A percentile compares a stretch with the other conserved stretches of the same genome.
phyloP scores from a whole-genome alignment of 177 flowering plant species.

The Vitis hybrid region DNA sequence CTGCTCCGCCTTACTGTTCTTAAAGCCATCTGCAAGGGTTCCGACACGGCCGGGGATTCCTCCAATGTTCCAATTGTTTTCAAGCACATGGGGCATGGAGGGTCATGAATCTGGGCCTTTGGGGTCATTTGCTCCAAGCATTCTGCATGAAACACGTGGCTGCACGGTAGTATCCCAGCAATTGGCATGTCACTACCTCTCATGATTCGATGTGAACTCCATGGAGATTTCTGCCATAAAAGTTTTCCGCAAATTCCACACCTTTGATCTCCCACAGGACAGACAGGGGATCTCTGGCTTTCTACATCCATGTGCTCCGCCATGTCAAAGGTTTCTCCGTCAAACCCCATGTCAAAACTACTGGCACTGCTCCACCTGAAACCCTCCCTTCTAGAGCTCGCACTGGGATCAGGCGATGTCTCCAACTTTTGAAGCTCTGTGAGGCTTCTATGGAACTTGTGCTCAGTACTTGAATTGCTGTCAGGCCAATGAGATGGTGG shows the following conservation, averaged over 20 bases:
- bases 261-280: slow-evolving; percentile 24
- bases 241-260: slow-evolving; percentile 48
- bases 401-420: slow-evolving; percentile 39
- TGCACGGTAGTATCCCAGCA: slow-evolving; percentile 46
- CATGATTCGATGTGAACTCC: slow-evolving; percentile 44
- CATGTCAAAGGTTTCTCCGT: slow-evolving; percentile 35
- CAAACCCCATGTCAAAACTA: slow-evolving; percentile 43
- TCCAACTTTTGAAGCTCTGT: slow-evolving; percentile 36
- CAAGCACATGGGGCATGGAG: slow-evolving; percentile 50
- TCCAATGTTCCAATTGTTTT: slow-evolving; percentile 23
- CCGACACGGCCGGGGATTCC: slow-evolving; percentile 27
- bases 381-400: slow-evolving; percentile 49
- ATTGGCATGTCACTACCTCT: slow-evolving; percentile 48
- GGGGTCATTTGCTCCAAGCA: slow-evolving; percentile 52
- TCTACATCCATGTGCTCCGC: slow-evolving; percentile 27
- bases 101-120: slow-evolving; percentile 41
- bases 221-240: slow-evolving; percentile 45
- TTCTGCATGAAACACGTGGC: slow-evolving; percentile 58
- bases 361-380: slow-evolving; percentile 56
- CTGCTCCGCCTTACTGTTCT: slow-evolving; percentile 29
- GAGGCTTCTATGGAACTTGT: slow-evolving; percentile 36
- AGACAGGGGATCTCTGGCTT: slow-evolving; percentile 20
- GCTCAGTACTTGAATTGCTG: slow-evolving; percentile 25
- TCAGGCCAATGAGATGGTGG: slow-evolving; percentile 33
- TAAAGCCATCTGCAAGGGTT: slow-evolving; percentile 39